A percentile compares a stretch with the other conserved stretches of the same genome.
phyloP scores from a whole-genome alignment of 1,284 basidiomycete genomes.

The Inonotus hispidus region DNA sequence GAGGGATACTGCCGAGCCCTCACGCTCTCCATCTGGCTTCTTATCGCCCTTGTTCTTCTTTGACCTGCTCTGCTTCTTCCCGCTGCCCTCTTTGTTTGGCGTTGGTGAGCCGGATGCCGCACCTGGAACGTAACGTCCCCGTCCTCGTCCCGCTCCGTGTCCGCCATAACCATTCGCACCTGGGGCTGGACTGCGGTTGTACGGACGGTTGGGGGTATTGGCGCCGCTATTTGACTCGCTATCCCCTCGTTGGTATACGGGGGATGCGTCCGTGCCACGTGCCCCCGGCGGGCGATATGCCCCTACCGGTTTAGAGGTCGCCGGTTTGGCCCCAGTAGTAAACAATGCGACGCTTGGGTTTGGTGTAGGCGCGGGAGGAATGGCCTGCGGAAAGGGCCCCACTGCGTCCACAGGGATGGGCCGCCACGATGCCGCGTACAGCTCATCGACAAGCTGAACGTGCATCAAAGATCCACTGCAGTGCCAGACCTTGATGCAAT shows the following conservation, averaged over 20 bases:
- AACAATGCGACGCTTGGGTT: conserved; percentile 49
- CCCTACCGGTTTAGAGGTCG: conserved; percentile 61
- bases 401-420: conserved; percentile 64
- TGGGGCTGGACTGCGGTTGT: conserved; percentile 55
- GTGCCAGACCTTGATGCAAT: conserved; percentile 95
- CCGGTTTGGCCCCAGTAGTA: conserved; percentile 37
- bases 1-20: conserved; percentile 21
- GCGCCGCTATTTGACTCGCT: conserved; percentile 43
- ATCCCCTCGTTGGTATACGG: conserved; percentile 78
- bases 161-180: conserved; percentile 29
- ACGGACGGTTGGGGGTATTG: conserved; percentile 54
- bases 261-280: conserved; percentile 78
- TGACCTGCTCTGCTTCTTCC: conserved; percentile 45
- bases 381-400: conserved; percentile 64
- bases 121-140: conserved; percentile 60
- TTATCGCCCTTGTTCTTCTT: conserved; percentile 50
- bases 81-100: conserved; percentile 31
- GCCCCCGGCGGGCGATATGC: conserved; percentile 92
- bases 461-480: conserved; percentile 85
- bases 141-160: conserved; percentile 22
- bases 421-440: conserved; percentile 87
- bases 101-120: conserved; percentile 47
- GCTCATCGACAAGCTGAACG: conserved; percentile 70
- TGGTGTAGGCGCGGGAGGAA: conserved; percentile 75
- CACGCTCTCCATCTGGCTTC: conserved; percentile 38